phyloP scores from a whole-genome alignment of 805 yeast genomes.

The Pichia deserticola region DNA sequence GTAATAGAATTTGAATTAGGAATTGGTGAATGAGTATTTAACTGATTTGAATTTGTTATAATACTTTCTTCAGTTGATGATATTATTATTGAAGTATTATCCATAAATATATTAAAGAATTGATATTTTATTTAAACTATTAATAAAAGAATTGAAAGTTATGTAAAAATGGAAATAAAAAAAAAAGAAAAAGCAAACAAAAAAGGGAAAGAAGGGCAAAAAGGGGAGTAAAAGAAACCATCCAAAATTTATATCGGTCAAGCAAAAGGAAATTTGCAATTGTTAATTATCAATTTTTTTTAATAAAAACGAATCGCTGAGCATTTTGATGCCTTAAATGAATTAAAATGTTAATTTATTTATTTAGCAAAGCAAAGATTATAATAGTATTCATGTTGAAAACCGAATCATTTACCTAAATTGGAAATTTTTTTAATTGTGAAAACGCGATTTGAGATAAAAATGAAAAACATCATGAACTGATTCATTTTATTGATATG shows the following conservation, averaged over 20 bases:
- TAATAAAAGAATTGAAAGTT: too few relatives aligned
- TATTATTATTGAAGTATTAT: neutral
- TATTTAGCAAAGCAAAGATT: too few relatives aligned
- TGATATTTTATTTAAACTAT: too few relatives aligned
- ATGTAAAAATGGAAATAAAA: neutral
- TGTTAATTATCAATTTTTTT: too few relatives aligned
- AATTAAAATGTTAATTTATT: too few relatives aligned
- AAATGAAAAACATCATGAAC: too few relatives aligned
- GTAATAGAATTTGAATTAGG: neutral
- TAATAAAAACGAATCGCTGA: neutral
- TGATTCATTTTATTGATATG: too few relatives aligned
- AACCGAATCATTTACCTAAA: neutral
- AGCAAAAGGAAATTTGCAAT: too few relatives aligned
- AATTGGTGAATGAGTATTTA: neutral
- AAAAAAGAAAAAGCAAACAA: neutral
- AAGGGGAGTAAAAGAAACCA: neutral
- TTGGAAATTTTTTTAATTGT: neutral
- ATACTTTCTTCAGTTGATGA: conserved; percentile 1
- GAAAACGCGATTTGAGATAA: neutral
- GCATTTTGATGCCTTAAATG: neutral
- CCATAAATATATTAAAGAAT: neutral
- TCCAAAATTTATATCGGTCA: too few relatives aligned
- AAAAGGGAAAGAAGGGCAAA: neutral
- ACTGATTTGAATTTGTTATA: neutral
- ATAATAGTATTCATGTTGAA: neutral